Evolutionary conservation across 495 filamentous ascomycete species (phyloP).

Genomic region (Aspergillus nidulans): DNA sequence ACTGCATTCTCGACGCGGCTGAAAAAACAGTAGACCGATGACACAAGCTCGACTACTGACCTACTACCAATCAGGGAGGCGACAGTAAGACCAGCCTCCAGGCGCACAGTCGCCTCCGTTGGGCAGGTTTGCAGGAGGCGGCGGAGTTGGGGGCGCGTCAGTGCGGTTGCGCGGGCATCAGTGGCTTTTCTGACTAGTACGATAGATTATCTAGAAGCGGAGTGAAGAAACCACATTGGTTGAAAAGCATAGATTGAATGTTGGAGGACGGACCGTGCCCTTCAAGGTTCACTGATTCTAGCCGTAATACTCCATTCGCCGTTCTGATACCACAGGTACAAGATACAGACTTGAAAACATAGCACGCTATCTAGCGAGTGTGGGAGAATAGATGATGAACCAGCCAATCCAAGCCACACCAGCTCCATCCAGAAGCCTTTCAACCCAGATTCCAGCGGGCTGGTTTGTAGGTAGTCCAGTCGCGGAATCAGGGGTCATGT

Average conservation of each 20-base stretch:
- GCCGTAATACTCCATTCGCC: constrained; percentile 10
- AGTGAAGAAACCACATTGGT: neutral
- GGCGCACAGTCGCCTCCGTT: neutral
- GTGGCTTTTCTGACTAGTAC: neutral
- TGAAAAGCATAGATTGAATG: neutral
- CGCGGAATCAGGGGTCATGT: neutral
- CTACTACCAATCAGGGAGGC: neutral
- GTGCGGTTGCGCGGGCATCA: neutral
- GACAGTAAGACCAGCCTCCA: neutral
- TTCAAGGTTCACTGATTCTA: neutral
- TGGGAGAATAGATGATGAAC: neutral
- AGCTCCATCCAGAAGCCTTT: neutral
- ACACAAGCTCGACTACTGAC: neutral
- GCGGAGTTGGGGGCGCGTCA: neutral
- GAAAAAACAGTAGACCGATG: too few relatives aligned
- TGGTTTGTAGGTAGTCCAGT: neutral
- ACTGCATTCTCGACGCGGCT: too few relatives aligned
- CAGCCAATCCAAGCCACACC: neutral
- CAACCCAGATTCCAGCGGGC: neutral
- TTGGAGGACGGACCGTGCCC: neutral
- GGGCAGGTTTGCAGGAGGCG: neutral
- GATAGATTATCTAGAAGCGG: neutral
- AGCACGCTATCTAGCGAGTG: constrained; percentile 11
- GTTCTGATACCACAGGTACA: constrained; percentile 2
- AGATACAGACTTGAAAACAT: neutral